Evolutionary conservation across 495 filamentous ascomycete genomes (phyloP).

Genomic region (Wilcoxina mikolae): DNA sequence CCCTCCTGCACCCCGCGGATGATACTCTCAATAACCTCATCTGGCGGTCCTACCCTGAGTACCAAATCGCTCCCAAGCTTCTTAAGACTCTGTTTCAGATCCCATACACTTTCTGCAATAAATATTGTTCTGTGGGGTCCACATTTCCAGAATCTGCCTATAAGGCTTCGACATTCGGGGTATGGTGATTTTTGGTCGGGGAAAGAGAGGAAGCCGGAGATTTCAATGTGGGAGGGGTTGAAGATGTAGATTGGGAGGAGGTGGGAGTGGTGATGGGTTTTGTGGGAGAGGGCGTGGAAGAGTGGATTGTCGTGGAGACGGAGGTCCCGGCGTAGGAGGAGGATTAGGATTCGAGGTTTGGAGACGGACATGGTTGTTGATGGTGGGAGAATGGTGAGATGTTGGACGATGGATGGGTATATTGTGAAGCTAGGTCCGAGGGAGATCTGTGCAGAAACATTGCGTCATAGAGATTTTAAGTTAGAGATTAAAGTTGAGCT

Average conservation of each 20-base stretch:
- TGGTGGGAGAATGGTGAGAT: background rate
- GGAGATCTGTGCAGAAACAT: background rate
- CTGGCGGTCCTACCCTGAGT: slow-evolving; percentile 45
- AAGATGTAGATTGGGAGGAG: slow-evolving; percentile 53
- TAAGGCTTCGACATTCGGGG: slow-evolving; percentile 40
- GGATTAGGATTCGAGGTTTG: slow-evolving; percentile 37
- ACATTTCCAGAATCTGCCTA: slow-evolving; percentile 50
- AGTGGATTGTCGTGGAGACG: slow-evolving; percentile 55
- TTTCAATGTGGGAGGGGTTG: slow-evolving; percentile 48
- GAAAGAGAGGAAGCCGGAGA: slow-evolving; percentile 47
- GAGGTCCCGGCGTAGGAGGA: slow-evolving; percentile 50
- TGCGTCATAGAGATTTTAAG: background rate
- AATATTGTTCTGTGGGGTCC: slow-evolving; percentile 55
- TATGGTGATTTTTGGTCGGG: slow-evolving; percentile 37
- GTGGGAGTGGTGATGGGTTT: slow-evolving; percentile 44
- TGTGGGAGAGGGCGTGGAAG: slow-evolving; percentile 38
- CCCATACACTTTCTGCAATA: slow-evolving; percentile 51
- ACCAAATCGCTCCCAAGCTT: slow-evolving; percentile 42
- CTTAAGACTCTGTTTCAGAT: slow-evolving; percentile 44
- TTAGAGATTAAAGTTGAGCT: too few relatives aligned
- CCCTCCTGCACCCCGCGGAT: slow-evolving; percentile 29
- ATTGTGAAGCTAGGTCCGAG: background rate
- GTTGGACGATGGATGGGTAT: background rate
- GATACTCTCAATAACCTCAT: slow-evolving; percentile 39
- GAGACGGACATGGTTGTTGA: slow-evolving; percentile 1